Evolutionary conservation across 371 early-diverging fungal species (phyloP).

Genomic region (Vittaforma corneae): DNA sequence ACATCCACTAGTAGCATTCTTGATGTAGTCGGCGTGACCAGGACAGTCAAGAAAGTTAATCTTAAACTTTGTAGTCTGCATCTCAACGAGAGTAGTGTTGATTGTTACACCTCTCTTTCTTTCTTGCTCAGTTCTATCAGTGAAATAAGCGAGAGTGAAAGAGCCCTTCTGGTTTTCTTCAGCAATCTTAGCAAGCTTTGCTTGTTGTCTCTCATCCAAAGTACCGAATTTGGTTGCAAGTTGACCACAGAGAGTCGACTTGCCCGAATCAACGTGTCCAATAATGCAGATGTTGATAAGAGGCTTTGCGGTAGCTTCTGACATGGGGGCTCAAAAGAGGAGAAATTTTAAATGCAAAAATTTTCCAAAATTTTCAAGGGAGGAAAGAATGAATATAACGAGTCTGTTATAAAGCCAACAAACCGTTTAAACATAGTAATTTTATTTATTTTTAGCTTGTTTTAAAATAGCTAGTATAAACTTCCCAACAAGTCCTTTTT

Average conservation of each 20-base stretch:
- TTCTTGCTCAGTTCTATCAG: conserved; percentile 55
- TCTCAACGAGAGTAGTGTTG: conserved; percentile 42
- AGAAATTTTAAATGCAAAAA: conserved; percentile 39
- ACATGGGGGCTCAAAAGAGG: conserved; percentile 28
- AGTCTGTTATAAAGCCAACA: no score
- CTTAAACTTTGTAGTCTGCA: conserved; percentile 44
- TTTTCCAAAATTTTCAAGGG: no score
- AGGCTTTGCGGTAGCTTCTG: conserved; percentile 40
- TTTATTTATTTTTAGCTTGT: no score
- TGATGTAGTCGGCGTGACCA: conserved; percentile 97
- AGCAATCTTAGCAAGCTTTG: conserved; percentile 52
- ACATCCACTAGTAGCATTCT: conserved; percentile 99
- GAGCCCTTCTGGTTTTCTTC: conserved; percentile 47
- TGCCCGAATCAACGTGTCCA: conserved; percentile 59
- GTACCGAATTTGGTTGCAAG: conserved; percentile 48
- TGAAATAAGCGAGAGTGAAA: conserved; percentile 53
- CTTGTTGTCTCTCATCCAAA: conserved; percentile 45
- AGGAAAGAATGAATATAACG: no score
- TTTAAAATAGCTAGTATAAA: no score
- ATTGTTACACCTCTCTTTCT: conserved; percentile 58
- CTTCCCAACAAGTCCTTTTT: no score
- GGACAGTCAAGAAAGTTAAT: conserved; percentile 79
- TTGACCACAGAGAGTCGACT: conserved; percentile 56
- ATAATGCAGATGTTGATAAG: conserved; percentile 48
- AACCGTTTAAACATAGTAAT: no score